phyloP scores from a whole-genome alignment of 2,329 filamentous ascomycete species.

The Sordariomycetes sp. region DNA sequence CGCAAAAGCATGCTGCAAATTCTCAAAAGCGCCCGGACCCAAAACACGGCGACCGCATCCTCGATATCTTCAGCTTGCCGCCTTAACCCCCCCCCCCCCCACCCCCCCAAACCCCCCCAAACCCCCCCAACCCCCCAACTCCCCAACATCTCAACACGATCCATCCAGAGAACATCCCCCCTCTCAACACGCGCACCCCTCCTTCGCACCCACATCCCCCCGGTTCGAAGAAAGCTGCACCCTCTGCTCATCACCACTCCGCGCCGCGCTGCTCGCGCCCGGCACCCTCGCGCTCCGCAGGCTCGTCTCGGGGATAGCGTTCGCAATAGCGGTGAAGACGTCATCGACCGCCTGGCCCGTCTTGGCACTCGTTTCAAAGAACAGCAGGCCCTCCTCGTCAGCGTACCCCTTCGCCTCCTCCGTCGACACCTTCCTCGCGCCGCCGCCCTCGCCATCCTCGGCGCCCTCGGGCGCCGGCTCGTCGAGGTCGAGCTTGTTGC shows the following conservation, averaged over 20 bases:
- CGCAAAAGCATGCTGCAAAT: background rate
- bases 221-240: slow-evolving; percentile 66
- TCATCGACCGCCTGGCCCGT: slow-evolving; percentile 87
- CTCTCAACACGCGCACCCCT: slow-evolving; percentile 72
- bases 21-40: background rate
- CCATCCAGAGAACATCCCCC: background rate
- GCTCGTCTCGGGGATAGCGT: slow-evolving; percentile 93
- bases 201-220: slow-evolving; percentile 64
- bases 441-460: slow-evolving; percentile 44
- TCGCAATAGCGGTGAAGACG: slow-evolving; percentile 96
- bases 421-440: slow-evolving; percentile 73
- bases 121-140: no score
- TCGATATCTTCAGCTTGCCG: background rate
- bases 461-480: slow-evolving; percentile 32
- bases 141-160: background rate
- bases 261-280: slow-evolving; percentile 45
- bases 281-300: slow-evolving; percentile 77
- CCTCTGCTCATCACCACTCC: slow-evolving; percentile 53
- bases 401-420: slow-evolving; percentile 87
- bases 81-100: background rate
- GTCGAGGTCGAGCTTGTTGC: slow-evolving; percentile 84
- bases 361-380: slow-evolving; percentile 98
- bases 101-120: no score
- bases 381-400: slow-evolving; percentile 84
- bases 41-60: background rate